These are phyloP conservation scores for Pezicula carpinea DNA, from an alignment of 2,329 filamentous ascomycete genomes.

Conservation along the genomic window DNA sequence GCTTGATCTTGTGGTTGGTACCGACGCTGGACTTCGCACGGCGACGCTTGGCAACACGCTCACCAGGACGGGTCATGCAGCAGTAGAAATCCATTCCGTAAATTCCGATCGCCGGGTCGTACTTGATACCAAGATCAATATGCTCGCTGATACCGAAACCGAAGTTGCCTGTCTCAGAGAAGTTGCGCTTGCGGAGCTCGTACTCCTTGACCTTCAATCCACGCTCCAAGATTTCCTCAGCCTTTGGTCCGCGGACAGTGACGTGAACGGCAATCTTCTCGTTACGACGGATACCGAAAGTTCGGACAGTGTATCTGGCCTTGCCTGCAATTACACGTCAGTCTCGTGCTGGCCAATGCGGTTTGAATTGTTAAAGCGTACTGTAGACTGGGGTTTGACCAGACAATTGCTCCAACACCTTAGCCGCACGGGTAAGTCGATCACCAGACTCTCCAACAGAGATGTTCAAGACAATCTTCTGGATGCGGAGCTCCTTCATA, in stretches of 20 bases:
- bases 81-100: conserved; percentile 99
- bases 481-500: conserved; percentile 99
- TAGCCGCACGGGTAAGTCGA: conserved; percentile 98
- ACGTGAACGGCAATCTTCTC: conserved; percentile 99
- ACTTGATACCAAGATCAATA: conserved; percentile 99
- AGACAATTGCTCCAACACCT: conserved; percentile 98
- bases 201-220: conserved; percentile 99
- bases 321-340: conserved; percentile 60
- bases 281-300: conserved; percentile 99
- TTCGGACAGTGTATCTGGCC: conserved; percentile 99
- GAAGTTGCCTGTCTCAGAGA: conserved; percentile 99
- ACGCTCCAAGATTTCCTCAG: conserved; percentile 99
- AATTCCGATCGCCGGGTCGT: conserved; percentile 96
- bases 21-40: conserved; percentile 85
- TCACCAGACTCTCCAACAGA: conserved; percentile 99
- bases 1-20: conserved; percentile 86
- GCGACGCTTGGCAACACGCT: conserved; percentile 94
- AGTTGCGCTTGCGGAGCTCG: conserved; percentile 99
- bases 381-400: conserved; percentile 99
- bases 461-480: conserved; percentile 99
- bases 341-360: conserved; percentile 5
- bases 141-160: conserved; percentile 99
- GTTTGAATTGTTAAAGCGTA: conserved; percentile 39
- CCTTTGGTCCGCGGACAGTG: conserved; percentile 98
- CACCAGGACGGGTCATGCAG: conserved; percentile 99